Base-by-base conservation (phyloP, 495 filamentous ascomycete genomes). In the Extremus antarcticus region DNA sequence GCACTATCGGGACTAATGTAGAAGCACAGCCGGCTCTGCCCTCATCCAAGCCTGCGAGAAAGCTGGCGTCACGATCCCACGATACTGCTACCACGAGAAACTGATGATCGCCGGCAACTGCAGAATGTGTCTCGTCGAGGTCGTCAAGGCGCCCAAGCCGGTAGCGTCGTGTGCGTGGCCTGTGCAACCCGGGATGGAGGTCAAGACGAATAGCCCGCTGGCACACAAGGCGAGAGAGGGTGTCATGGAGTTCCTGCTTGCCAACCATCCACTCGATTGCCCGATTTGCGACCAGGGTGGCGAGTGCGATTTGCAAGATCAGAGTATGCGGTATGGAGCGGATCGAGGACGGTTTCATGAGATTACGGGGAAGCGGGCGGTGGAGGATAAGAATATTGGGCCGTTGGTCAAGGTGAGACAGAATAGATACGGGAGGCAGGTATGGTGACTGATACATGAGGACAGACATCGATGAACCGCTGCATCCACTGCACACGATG, bases 41-140 rank as follows among this genome's bases (percentile, higher is more conserved):
- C 79, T 98, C 63, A 98, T 98, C 68, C 92, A 98, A 76, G 92
- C 92, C 61, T 97, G 92, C 76, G 92, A 98, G 73, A 95, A 98
- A 73, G 92, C 92, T 54, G 92, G 92, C 60, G 80, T 75, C 51
- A 88, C 84, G n/a, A 79, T 95, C 63, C 90, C 90, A 57, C 89
- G 90, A 86, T 98, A 97, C 74, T 98, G 92, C 73, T 98, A 98
- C 71, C 92, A 98, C 79, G 92, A 95, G 85, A 98, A 98, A 73
- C 78, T 98, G 54, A 87, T 94, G 86, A 94, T 98, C 74, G 92
- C 92, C 60, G 92, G 92, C 69, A 98, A 98, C 72, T 98, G 92
- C 69, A 90, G 92, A 74, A 98, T 97, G 92, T 98, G 92, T 73
- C 73, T 98, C 64, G 92, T 98, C 60, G 92, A 98, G 77, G 92